phyloP scores from a whole-genome alignment of 2,329 filamentous ascomycete genomes.

The Nigrospora sphaerica region DNA sequence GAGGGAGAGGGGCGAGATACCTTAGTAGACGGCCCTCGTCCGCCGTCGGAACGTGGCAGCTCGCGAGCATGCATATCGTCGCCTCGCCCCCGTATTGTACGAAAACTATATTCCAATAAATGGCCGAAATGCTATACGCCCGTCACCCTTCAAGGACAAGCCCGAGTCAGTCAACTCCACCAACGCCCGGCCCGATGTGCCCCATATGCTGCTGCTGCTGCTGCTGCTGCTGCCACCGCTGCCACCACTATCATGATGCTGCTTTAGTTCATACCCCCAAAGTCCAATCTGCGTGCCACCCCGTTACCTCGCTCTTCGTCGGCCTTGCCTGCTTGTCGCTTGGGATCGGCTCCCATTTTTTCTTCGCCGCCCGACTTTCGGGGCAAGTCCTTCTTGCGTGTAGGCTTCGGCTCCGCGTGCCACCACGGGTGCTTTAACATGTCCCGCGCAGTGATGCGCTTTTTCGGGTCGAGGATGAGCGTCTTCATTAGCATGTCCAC shows the following conservation, averaged over 20 bases:
- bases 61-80: not conserved
- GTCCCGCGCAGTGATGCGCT: constrained; percentile 68
- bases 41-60: not conserved
- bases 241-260: too few species aligned
- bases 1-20: constrained; percentile 27
- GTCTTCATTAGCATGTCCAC: constrained; percentile 86
- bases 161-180: too few species aligned
- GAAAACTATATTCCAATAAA: constrained; percentile 2
- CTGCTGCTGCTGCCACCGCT: not conserved
- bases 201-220: not conserved
- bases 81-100: constrained; percentile 4
- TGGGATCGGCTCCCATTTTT: constrained; percentile 76
- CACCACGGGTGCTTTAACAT: constrained; percentile 84
- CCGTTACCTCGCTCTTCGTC: constrained; percentile 64
- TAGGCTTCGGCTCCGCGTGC: constrained; percentile 75
- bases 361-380: constrained; percentile 65
- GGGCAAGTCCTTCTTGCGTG: constrained; percentile 73
- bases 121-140: not conserved
- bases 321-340: constrained; percentile 64
- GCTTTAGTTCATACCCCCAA: constrained; percentile 43
- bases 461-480: constrained; percentile 78
- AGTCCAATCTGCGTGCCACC: constrained; percentile 78
- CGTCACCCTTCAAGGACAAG: too few species aligned
- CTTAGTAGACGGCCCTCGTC: constrained; percentile 1
- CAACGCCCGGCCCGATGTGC: not conserved